phyloP scores from a whole-genome alignment of 495 filamentous ascomycete species.

The Penicillium lividum region DNA sequence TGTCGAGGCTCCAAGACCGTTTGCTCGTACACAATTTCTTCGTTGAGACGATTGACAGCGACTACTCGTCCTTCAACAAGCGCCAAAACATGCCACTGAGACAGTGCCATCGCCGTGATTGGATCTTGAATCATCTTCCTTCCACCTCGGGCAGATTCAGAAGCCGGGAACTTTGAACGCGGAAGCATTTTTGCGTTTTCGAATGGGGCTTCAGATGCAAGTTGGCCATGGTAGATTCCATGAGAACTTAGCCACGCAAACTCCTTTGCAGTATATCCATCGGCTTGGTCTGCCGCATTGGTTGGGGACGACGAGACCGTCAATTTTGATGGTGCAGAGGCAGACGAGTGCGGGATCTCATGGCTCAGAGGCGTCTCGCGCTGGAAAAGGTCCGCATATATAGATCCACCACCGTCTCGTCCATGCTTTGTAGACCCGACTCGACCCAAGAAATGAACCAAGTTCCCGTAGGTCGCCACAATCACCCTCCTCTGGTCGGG shows the following conservation, averaged over 20 bases:
- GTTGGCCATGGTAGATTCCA: conserved; percentile 82
- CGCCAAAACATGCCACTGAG: conserved; percentile 90
- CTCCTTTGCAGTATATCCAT: conserved; percentile 60
- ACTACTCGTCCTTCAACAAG: conserved; percentile 80
- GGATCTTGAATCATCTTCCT: conserved; percentile 64
- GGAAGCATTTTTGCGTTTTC: conserved; percentile 74
- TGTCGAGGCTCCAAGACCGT: conserved; percentile 79
- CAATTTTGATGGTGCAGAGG: conserved; percentile 61
- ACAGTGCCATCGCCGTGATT: conserved; percentile 78
- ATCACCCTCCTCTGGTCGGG: conserved; percentile 73
- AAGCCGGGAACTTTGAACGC: conserved; percentile 66
- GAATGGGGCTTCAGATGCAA: conserved; percentile 58
- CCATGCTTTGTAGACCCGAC: conserved; percentile 59
- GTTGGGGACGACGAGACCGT: conserved; percentile 69
- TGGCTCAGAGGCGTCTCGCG: conserved; percentile 73
- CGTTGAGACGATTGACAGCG: conserved; percentile 81
- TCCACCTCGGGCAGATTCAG: conserved; percentile 64
- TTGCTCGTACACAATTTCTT: conserved; percentile 82
- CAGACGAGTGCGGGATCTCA: conserved; percentile 59
- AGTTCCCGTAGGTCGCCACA: conserved; percentile 69
- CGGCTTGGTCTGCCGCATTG: conserved; percentile 37
- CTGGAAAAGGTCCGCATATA: conserved; percentile 87
- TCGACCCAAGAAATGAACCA: conserved; percentile 79
- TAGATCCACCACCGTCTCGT: conserved; percentile 77
- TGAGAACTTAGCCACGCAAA: conserved; percentile 91